A percentile compares a stretch with the other conserved stretches of the same genome.
Conservation (phyloP, 345 rosid genomes). For the Pistacia integerrima region DNA sequence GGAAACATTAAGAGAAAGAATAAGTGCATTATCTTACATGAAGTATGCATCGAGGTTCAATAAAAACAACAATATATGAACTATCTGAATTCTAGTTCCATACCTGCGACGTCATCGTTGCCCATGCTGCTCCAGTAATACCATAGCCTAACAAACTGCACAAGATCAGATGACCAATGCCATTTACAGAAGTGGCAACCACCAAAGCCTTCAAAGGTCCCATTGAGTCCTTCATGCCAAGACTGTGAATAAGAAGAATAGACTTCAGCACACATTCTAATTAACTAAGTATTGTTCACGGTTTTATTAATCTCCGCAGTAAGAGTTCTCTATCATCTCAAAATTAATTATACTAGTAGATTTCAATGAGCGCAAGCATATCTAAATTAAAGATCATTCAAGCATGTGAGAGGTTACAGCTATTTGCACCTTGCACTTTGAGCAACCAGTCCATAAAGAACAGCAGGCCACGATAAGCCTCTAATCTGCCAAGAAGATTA, state of each 20-base stretch:
- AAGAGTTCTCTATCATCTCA: background rate
- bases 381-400: background rate
- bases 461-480: constrained; percentile 48
- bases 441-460: constrained; percentile 54
- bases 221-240: constrained; percentile 53
- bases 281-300: background rate
- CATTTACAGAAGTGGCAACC: constrained; percentile 40
- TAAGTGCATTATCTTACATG: background rate
- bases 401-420: background rate
- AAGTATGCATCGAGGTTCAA: background rate
- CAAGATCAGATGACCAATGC: constrained; percentile 42
- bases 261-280: background rate
- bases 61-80: background rate
- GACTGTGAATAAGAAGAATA: constrained; percentile 29
- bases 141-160: constrained; percentile 41
- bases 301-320: background rate
- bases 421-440: constrained; percentile 49
- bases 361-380: background rate
- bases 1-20: background rate
- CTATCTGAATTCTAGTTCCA: constrained; percentile 3
- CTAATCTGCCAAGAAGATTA: constrained; percentile 32
- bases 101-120: constrained; percentile 52
- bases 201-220: constrained; percentile 53
- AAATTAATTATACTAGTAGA: background rate
- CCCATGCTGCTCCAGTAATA: constrained; percentile 52